Base-by-base conservation (phyloP, 176 grass and related monocot species). In the Bothriochloa decipiens region DNA sequence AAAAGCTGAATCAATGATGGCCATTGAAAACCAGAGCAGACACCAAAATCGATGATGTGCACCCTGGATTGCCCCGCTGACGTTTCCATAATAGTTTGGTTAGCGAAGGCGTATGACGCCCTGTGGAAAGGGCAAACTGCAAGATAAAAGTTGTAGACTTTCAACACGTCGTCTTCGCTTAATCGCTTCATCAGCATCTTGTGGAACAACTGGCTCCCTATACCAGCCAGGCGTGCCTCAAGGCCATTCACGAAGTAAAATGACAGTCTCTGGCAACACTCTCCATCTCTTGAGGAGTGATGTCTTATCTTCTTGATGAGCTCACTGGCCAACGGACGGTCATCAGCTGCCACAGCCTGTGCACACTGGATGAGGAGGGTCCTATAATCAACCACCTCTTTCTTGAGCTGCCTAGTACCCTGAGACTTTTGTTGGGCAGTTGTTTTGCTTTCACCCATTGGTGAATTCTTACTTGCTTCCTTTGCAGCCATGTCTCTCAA, bases 11-110 rank as follows among this genome's bases (percentile, higher is more conserved):
- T 87, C 8, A 96, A 75, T 40, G 82, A 91, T 16, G 91, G 91
- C 91, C 94, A 96, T 22, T 96, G 91, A 41, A 96, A 91, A 20
- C 94, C 94, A 81, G 50, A 90, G 76, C 25, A 87, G 33, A 91
- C 87, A 17, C 89, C 88, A 65, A 96, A 91, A 87, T 96, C 89
- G 26, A 96, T 63, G 32, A 96, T 91, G 77, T 96, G 94, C 28
- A 96, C 68, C 70, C n/a, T 82, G 40, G 81, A 49, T 47, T 86
- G 72, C 55, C 79, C 84, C 36, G 49, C 75, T 18, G 87, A 71
- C 8, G 63, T 77, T 23, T 89, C 78, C 28, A 91, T 14, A 35
- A 96, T 93, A 12, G 84, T 91, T 65, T 47, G 72, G 57, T 93
- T 89, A 3, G 89, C 37, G 58, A 87, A 96, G 66, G 62, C 64